Base-by-base conservation (phyloP, 495 filamentous ascomycete species). In the Aspergillus steynii region DNA sequence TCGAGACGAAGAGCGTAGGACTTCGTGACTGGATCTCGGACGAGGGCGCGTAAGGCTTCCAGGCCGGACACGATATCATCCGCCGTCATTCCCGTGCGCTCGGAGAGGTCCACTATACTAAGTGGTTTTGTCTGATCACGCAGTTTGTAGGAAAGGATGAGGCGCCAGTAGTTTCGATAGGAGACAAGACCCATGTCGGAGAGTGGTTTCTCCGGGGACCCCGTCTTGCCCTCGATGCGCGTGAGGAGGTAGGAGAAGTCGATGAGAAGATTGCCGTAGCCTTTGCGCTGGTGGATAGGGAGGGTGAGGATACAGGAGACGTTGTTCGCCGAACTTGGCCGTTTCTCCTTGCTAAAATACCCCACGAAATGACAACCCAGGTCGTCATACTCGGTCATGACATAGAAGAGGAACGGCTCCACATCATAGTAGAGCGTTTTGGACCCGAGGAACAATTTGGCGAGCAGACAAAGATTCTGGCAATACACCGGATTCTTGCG, bases 371-470 rank as follows among this genome's bases (percentile, higher is more conserved):
- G 95, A 69, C 92, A 97, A 25, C 95, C 95, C 42, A 89, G 76
- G 37, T 96, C 91, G 66, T 99, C 93, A 65, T 88, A 93, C 71
- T 98, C 95, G 54, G 93, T 96, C 83, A 99, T 94, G 51, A 99
- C 92, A 74, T 99, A 99, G 80, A 99, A 99, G 20, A 99, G 77
- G 70, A 99, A 99, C 0, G 95, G 95, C 61, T 99, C 96, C 4
- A 99, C 95, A 67, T 99, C 95, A 74, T 99, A 99, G 71, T 99
- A 99, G 10, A 99, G 82, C 1, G 95, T 99, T 71, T 99, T 99
- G 2, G 95, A 98, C 7, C 95, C 95, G 2, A 99, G 79, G 68
- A 99, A 99, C 14, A 99, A 82, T 70, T 99, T 99, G 29, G 96
- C 94, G 48, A 99, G 83, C 20, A 99, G 85, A 74, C 95, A 99